Evolutionary conservation across 2,329 filamentous ascomycete genomes (phyloP), one percentile per base, ranked within the genome.

Genomic region (Phialophora macrospora): DNA sequence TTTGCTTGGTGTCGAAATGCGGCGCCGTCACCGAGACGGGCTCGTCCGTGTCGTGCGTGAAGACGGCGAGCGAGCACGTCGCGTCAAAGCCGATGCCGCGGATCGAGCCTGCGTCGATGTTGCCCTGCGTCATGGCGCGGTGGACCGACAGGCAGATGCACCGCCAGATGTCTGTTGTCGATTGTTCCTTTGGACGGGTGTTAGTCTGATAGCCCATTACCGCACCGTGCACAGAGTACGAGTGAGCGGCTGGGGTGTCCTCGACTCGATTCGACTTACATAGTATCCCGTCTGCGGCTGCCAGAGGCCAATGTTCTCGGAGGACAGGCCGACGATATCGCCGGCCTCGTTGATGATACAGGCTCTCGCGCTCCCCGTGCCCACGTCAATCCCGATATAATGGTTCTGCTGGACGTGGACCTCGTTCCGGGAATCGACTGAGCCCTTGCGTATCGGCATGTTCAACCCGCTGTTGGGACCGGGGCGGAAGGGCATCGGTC

Each of bases 71-170:
- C 20, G 95, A 99, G 83, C 95, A 99, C n/a, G 95, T 99, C 24
- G 95, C 95, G 77, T 99, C 95, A 78, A 99, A 98, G 60, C 95
- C 95, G 74, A 99, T 92, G 65, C 95, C 95, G 72, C 90, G 90
- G 73, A 99, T 90, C 41, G 86, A 88, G 68, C 81, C 82, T 4
- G 89, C 85, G 73, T 94, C 88, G 71, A 96, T 88, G 72, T 88
- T 89, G 71, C 94, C 90, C 77, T 97, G 90, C 75, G 85, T 85
- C 73, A 98, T 85, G 52, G 93, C 92, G 60, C 88, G 86, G 74
- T 93, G 90, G 44, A 97, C 92, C 49, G 92, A 95, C 67, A 87
- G 85, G 81, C 93, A 97, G 76, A 99, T 97, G 79, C 92, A 94
- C 70, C 88, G 85, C 95, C 95, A 99, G 75, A 99, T 99, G 78